Evolutionary conservation across 129 eudicot genomes (phyloP).

Genomic region (Sambucus nigra): DNA sequence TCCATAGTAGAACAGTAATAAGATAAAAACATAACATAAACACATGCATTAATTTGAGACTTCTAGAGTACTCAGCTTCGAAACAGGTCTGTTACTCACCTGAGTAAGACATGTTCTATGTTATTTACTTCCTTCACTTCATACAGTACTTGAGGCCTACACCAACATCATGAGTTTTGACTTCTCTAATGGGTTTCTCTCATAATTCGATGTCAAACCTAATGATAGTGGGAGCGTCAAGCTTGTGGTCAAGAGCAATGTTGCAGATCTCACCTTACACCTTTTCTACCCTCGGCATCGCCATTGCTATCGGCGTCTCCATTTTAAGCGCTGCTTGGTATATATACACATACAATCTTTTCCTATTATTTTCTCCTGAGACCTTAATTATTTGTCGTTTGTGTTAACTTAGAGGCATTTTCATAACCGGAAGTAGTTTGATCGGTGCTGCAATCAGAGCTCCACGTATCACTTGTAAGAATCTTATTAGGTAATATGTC

Average conservation of each 20-base stretch:
- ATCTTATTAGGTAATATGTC: conserved; percentile 31
- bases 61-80: too few species aligned
- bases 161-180: too few species aligned
- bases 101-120: too few species aligned
- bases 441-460: conserved; percentile 95
- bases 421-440: conserved; percentile 88
- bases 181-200: too few species aligned
- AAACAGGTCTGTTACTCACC: too few species aligned
- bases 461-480: conserved; percentile 84
- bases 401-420: conserved; percentile 10
- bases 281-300: conserved; percentile 87
- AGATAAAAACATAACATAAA: too few species aligned
- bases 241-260: conserved; percentile 83
- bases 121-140: too few species aligned
- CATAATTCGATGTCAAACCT: conserved; percentile 4
- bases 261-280: conserved; percentile 84
- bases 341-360: not conserved
- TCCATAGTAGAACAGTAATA: too few species aligned
- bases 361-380: not conserved
- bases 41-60: too few species aligned
- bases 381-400: not conserved
- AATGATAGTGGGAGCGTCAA: conserved; percentile 43
- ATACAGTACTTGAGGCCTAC: too few species aligned
- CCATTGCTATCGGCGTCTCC: conserved; percentile 88
- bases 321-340: conserved; percentile 99